These are phyloP conservation scores for Ananas comosus DNA, from an alignment of 176 grass and related monocot genomes.

Conservation along the genomic window DNA sequence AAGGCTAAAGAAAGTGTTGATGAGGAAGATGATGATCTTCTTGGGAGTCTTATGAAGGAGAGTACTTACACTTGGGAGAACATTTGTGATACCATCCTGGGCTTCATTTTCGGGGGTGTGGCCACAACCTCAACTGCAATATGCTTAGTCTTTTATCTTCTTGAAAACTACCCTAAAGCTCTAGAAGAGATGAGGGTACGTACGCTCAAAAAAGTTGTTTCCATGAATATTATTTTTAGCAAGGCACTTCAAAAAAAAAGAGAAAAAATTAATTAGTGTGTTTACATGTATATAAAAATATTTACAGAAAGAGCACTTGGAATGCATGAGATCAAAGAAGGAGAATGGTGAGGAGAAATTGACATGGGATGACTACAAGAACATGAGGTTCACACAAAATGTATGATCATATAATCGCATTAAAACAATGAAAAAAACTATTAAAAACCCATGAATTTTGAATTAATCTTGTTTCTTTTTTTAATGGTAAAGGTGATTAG, in stretches of 20 bases:
- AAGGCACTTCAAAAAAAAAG: too few species aligned
- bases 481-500: neutral
- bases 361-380: slow-evolving; percentile 12
- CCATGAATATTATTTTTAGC: neutral
- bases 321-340: slow-evolving; percentile 4
- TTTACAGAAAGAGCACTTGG: neutral
- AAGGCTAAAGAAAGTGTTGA: neutral
- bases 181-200: slow-evolving; percentile 6
- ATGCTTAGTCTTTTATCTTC: slow-evolving; percentile 4
- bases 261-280: too few species aligned
- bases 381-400: slow-evolving; percentile 12
- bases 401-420: neutral
- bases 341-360: neutral
- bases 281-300: neutral
- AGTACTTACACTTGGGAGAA: neutral
- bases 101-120: neutral
- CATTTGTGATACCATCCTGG: neutral
- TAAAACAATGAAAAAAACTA: neutral
- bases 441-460: too few species aligned
- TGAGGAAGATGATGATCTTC: neutral
- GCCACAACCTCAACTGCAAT: neutral
- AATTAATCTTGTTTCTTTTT: too few species aligned
- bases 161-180: neutral
- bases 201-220: neutral
- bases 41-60: neutral